Percentiles rank a stretch among this genome's conserved stretches.
Evolutionary conservation across 1,139 yeast genomes (phyloP).

Genomic region (Yamadazyma friedrichii): DNA sequence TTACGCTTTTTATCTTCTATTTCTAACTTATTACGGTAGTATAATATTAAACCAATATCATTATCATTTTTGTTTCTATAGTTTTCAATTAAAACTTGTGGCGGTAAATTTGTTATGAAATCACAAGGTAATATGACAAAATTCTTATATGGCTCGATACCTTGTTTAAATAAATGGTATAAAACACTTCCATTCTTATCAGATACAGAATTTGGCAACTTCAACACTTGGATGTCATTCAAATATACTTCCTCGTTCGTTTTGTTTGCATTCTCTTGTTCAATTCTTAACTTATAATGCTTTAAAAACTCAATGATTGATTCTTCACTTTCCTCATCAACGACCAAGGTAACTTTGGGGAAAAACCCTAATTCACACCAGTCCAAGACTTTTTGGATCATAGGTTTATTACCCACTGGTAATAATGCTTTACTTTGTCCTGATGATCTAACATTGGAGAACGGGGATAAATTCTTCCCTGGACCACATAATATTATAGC

Average conservation of each 20-base stretch:
- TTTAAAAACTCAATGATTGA: slow-evolving; percentile 43
- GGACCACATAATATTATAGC: slow-evolving; percentile 88
- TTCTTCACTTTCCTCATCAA: slow-evolving; percentile 26
- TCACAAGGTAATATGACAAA: slow-evolving; percentile 90
- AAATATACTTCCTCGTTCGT: slow-evolving; percentile 12
- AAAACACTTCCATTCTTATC: slow-evolving; percentile 67
- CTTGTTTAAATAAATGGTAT: slow-evolving; percentile 41
- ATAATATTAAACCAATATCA: slow-evolving; percentile 70
- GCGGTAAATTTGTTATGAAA: slow-evolving; percentile 87
- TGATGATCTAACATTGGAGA: slow-evolving; percentile 55
- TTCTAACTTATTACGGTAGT: slow-evolving; percentile 70
- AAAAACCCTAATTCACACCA: slow-evolving; percentile 93
- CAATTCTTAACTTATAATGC: slow-evolving; percentile 35
- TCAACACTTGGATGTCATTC: slow-evolving; percentile 37
- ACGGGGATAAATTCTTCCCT: slow-evolving; percentile 72
- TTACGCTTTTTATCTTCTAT: slow-evolving; percentile 68
- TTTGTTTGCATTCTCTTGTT: slow-evolving; percentile 3
- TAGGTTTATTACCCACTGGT: slow-evolving; percentile 89
- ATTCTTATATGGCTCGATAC: slow-evolving; percentile 35
- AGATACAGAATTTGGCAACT: slow-evolving; percentile 30
- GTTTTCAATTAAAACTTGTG: slow-evolving; percentile 82
- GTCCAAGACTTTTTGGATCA: slow-evolving; percentile 81
- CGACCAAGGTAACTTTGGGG: slow-evolving; percentile 46
- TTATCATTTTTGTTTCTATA: slow-evolving; percentile 67
- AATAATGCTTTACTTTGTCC: slow-evolving; percentile 80